phyloP scores from a whole-genome alignment of 108 stramenopile species.

The Chaetoceros muelleri region DNA sequence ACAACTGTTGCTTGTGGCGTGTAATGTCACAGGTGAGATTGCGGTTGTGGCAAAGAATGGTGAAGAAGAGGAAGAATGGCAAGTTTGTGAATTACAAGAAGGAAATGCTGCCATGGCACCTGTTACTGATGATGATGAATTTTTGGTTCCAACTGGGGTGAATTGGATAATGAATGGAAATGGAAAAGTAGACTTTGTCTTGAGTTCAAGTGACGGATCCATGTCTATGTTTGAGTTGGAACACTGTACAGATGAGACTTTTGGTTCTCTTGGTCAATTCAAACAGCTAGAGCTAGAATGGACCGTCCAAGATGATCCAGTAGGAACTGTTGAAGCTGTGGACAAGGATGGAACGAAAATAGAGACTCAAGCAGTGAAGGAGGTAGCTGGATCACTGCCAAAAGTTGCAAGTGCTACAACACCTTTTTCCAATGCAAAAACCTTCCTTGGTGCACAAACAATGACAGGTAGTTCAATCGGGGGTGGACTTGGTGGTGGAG shows the following conservation, averaged over 20 bases:
- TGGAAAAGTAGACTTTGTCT: background rate
- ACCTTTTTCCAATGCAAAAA: background rate
- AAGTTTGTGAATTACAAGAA: slow-evolving; percentile 56
- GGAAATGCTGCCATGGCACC: slow-evolving; percentile 51
- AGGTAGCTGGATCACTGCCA: background rate
- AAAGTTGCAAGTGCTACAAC: background rate
- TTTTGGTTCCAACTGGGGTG: slow-evolving; percentile 54
- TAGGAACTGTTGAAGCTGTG: background rate
- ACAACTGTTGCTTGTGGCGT: slow-evolving; percentile 46
- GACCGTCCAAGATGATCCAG: background rate
- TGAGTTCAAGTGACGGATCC: slow-evolving; percentile 55
- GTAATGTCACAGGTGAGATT: slow-evolving; percentile 66
- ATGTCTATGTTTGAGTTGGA: slow-evolving; percentile 24
- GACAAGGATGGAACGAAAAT: background rate
- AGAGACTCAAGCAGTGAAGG: background rate
- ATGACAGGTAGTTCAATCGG: background rate
- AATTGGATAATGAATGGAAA: slow-evolving; percentile 2
- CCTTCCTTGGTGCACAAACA: background rate
- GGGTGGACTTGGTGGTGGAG: background rate
- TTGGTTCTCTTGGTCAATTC: background rate
- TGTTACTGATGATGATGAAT: slow-evolving; percentile 76
- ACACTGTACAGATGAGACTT: slow-evolving; percentile 11
- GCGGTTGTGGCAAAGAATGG: slow-evolving; percentile 24
- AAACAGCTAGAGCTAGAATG: background rate
- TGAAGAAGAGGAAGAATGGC: slow-evolving; percentile 27